Evolutionary conservation across 768 basidiomycete species (phyloP), one percentile per base, ranked within the genome.

Genomic region (Mrakia gelida): DNA sequence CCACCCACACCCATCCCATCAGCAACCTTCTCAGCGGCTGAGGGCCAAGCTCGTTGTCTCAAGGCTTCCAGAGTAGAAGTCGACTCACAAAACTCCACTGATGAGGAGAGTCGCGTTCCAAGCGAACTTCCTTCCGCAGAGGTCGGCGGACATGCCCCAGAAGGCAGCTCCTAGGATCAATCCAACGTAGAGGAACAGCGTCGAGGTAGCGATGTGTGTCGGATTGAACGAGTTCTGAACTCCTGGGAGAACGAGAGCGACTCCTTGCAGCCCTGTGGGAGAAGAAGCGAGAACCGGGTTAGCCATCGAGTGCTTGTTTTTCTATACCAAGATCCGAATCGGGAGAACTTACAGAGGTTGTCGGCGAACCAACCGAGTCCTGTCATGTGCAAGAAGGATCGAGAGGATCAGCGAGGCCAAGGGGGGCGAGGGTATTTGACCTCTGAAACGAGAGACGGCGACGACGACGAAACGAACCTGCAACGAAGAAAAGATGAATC

Each of bases 101-200:
- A 73, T 54, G 52, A 73, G 18, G 52, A 73, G 71, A 28, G 71
- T 73, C 30, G 71, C 71, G 49, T 73, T 73, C 52, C 49, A 73
- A 9, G 71, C 71, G n/a, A 73, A 28, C 28, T 45, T 38, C 21
- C 71, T 45, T 7, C 71, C 71, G 26, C 52, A 26, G 10, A 73
- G 21, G 26, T 73, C 71, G 4, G 71, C 71, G 2, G 30, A 34
- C 21, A 73, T n/a, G 5, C 71, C 71, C 52, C 49, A 73, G 26
- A 73, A 73, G 13, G 45, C 10, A n/a, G 71, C 71, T 18, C 71
- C 71, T 23, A 52, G 30, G 26, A 73, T 73, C 26, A 73, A 45
- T 32, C 71, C 71, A 9, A 49, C 45, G 38, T 73, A 73, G 18
- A 73, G 71, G 71, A 73, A 73, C n/a, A 73, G 56, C 13, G 71